Percentiles rank a stretch among this genome's conserved stretches.
Conservation (phyloP, 352 stramenopile genomes). For the Pythium sukuiense region DNA sequence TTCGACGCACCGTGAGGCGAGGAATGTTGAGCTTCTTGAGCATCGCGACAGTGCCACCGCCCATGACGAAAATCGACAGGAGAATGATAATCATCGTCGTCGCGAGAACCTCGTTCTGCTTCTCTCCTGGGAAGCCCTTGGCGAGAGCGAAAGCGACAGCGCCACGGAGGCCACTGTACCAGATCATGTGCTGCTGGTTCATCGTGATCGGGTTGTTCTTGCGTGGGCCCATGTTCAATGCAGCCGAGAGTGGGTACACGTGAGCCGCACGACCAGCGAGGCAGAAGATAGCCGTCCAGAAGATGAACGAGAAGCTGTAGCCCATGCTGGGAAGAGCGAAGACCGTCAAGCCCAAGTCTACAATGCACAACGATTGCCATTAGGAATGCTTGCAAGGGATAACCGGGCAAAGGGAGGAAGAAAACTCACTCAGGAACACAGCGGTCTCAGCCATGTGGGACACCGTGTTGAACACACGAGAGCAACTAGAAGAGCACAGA, state of each 20-base stretch:
- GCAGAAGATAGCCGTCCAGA: conserved; percentile 86
- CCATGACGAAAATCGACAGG: conserved; percentile 91
- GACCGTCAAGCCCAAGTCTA: conserved; percentile 90
- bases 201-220: conserved; percentile 63
- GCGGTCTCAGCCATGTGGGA: conserved; percentile 90
- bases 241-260: conserved; percentile 85
- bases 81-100: conserved; percentile 93
- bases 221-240: conserved; percentile 65
- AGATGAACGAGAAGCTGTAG: conserved; percentile 84
- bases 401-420: too few relatives aligned
- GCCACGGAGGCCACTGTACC: conserved; percentile 92
- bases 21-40: conserved; percentile 88
- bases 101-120: conserved; percentile 83
- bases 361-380: background rate
- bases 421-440: conserved; percentile 88
- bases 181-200: conserved; percentile 94
- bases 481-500: conserved; percentile 44
- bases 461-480: conserved; percentile 89
- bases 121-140: conserved; percentile 88
- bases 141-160: conserved; percentile 92
- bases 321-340: conserved; percentile 74
- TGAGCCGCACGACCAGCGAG: conserved; percentile 81
- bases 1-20: conserved; percentile 61
- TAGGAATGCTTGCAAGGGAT: too few relatives aligned
- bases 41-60: conserved; percentile 86